Percentiles rank a stretch among this genome's conserved stretches.
Conservation (phyloP, 495 filamentous ascomycete genomes). For the Schizothecium vesticola region DNA sequence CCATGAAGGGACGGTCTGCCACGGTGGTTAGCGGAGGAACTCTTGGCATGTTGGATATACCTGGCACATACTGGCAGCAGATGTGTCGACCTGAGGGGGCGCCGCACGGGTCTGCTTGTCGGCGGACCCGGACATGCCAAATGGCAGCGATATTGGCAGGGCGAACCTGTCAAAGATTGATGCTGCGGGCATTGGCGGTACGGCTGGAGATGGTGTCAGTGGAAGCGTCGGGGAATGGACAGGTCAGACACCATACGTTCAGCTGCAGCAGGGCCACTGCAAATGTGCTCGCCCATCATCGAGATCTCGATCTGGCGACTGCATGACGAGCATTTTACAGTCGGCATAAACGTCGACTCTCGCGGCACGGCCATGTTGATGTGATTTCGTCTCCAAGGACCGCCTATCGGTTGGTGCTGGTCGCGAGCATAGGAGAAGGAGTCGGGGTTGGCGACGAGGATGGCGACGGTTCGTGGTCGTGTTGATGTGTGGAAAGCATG, state of each 20-base stretch:
- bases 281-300: constrained; percentile 87
- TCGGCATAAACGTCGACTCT: constrained; percentile 71
- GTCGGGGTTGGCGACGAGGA: not conserved
- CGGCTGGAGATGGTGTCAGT: constrained; percentile 21
- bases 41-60: not conserved
- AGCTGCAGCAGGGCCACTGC: constrained; percentile 37
- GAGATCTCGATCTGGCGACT: constrained; percentile 80
- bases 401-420: constrained; percentile 10
- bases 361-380: constrained; percentile 46
- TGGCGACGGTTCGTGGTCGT: too few species aligned
- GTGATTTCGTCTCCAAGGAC: constrained; percentile 15
- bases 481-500: too few species aligned
- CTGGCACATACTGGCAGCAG: constrained; percentile 50
- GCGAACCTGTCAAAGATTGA: constrained; percentile 38
- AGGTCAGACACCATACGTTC: constrained; percentile 30
- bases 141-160: constrained; percentile 16
- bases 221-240: not conserved
- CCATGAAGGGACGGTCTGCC: constrained; percentile 58
- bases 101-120: constrained; percentile 35
- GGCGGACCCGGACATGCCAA: constrained; percentile 14
- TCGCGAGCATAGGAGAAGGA: constrained; percentile 12
- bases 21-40: constrained; percentile 26
- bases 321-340: constrained; percentile 94
- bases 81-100: constrained; percentile 47
- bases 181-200: constrained; percentile 25